Conservation (phyloP, 1,284 basidiomycete species). For the Puccinia triticina region DNA sequence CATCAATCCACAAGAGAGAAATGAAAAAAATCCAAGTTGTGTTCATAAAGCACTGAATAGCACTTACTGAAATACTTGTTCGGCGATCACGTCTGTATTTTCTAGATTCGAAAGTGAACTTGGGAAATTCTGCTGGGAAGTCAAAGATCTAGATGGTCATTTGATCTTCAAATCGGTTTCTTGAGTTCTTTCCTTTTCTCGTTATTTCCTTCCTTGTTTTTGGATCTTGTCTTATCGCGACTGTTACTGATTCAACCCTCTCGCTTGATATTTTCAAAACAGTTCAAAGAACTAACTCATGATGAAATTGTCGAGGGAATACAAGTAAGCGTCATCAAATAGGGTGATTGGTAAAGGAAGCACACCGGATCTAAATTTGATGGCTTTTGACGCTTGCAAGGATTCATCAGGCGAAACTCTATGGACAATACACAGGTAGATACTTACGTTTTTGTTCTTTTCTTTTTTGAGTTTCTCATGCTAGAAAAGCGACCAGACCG, state of each 20-base stretch:
- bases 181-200: conserved; percentile 5
- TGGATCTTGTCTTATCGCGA: background rate
- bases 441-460: background rate
- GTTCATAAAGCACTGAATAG: too few species aligned
- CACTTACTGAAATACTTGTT: background rate
- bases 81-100: background rate
- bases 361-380: background rate
- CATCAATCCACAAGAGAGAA: background rate
- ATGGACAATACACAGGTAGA: conserved; percentile 46
- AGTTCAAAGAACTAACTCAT: conserved; percentile 31
- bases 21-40: background rate
- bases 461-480: background rate
- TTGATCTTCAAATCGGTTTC: conserved; percentile 35
- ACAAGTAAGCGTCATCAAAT: background rate
- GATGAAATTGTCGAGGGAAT: conserved; percentile 46
- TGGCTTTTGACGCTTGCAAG: conserved; percentile 17
- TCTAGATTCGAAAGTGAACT: background rate
- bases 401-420: conserved; percentile 38
- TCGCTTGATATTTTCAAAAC: background rate
- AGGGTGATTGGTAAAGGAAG: background rate
- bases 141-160: conserved; percentile 13
- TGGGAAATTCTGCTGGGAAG: conserved; percentile 30
- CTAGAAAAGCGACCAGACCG: background rate
- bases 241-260: background rate
- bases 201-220: background rate